These are phyloP conservation scores for Coccomyxa subellipsoidea DNA, from an alignment of 163 green algal genomes.

Conservation along the genomic window DNA sequence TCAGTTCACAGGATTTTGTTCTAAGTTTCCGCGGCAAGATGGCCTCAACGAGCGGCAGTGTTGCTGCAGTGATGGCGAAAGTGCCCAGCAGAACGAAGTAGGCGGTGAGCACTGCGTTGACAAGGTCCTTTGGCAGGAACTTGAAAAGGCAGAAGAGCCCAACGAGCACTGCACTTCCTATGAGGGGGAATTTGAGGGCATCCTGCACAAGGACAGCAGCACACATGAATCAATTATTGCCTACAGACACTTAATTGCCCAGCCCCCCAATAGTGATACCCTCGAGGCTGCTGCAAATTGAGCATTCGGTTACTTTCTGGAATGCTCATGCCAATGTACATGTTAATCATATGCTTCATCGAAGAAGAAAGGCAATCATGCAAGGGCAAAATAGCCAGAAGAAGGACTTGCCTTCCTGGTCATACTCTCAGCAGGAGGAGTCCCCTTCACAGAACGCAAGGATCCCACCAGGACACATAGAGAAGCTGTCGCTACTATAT, in stretches of 20 bases:
- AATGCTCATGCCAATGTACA: no score
- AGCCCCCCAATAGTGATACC: no score
- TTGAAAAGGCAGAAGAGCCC: slow-evolving; percentile 95
- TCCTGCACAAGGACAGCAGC: slow-evolving; percentile 50
- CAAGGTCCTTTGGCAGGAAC: slow-evolving; percentile 87
- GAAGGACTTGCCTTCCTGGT: slow-evolving; percentile 53
- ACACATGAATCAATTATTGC: neutral
- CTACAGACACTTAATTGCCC: no score
- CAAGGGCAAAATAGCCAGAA: neutral
- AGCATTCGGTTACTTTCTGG: no score
- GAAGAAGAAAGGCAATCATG: neutral
- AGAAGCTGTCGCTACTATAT: slow-evolving; percentile 75
- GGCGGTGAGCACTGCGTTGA: slow-evolving; percentile 85
- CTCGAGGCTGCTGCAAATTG: no score
- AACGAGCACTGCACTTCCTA: slow-evolving; percentile 91
- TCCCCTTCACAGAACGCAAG: slow-evolving; percentile 73
- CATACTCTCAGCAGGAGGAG: slow-evolving; percentile 74
- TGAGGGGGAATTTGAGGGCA: slow-evolving; percentile 92
- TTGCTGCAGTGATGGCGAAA: slow-evolving; percentile 67
- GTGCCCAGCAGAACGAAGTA: slow-evolving; percentile 94
- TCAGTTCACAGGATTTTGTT: slow-evolving; percentile 37
- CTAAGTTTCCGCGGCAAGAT: slow-evolving; percentile 39
- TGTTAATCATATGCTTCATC: no score
- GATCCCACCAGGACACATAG: slow-evolving; percentile 74
- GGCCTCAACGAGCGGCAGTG: slow-evolving; percentile 62